These are phyloP conservation scores for Xerocomus brunneocitrinus DNA, from an alignment of 768 basidiomycete genomes.

Conservation along the genomic window DNA sequence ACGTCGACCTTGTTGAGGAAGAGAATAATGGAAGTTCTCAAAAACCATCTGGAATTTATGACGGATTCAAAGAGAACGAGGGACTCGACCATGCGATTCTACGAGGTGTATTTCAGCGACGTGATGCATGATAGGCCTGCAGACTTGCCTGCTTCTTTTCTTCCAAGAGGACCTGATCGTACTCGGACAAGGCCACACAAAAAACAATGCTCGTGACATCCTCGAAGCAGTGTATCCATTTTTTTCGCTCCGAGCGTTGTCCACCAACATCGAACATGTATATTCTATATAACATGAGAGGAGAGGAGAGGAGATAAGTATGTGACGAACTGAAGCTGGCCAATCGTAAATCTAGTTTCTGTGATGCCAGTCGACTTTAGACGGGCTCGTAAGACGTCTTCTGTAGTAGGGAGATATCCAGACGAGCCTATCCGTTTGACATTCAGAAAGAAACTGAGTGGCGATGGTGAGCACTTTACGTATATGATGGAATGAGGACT, in stretches of 20 bases:
- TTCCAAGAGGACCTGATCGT: slow-evolving; percentile 68
- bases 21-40: slow-evolving; percentile 62
- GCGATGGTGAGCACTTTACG: neutral
- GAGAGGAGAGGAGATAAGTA: neutral
- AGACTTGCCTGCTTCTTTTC: slow-evolving; percentile 37
- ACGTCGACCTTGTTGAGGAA: slow-evolving; percentile 73
- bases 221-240: slow-evolving; percentile 79
- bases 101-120: neutral
- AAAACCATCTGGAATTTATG: slow-evolving; percentile 78
- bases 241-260: slow-evolving; percentile 76
- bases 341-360: slow-evolving; percentile 79
- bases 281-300: slow-evolving; percentile 31
- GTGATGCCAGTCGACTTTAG: slow-evolving; percentile 88
- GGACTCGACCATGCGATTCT: slow-evolving; percentile 78
- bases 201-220: slow-evolving; percentile 79
- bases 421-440: slow-evolving; percentile 77
- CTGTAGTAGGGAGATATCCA: slow-evolving; percentile 81
- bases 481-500: slow-evolving; percentile 26
- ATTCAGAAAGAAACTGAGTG: slow-evolving; percentile 74
- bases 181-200: slow-evolving; percentile 68
- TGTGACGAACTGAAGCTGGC: slow-evolving; percentile 49
- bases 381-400: slow-evolving; percentile 83
- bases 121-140: neutral
- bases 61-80: slow-evolving; percentile 72
- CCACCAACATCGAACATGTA: slow-evolving; percentile 81